Percentiles rank a stretch among this genome's conserved stretches.
phyloP scores from a whole-genome alignment of 2,329 filamentous ascomycete genomes.

The Penicillium brevicompactum region DNA sequence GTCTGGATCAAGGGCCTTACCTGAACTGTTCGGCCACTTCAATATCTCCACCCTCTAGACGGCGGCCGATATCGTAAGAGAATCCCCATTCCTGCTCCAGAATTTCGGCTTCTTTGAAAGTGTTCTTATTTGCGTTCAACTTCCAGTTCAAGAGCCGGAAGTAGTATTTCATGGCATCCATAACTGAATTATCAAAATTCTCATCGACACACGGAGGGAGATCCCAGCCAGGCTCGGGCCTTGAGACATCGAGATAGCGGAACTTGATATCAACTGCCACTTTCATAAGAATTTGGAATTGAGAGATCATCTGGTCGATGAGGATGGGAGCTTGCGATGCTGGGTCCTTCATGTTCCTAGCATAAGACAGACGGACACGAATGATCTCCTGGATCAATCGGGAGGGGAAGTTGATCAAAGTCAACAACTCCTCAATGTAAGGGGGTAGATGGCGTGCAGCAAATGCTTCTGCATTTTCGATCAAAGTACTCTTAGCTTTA shows the following conservation, averaged over 20 bases:
- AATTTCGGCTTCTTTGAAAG: constrained; percentile 97
- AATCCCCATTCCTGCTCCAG: constrained; percentile 98
- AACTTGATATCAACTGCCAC: constrained; percentile 91
- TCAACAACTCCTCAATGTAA: constrained; percentile 94
- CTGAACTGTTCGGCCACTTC: constrained; percentile 98
- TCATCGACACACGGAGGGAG: constrained; percentile 95
- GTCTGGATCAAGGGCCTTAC: constrained; percentile 31
- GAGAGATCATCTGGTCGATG: constrained; percentile 95
- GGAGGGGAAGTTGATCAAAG: constrained; percentile 94
- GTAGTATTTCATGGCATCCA: constrained; percentile 95
- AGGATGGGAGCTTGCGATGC: constrained; percentile 90
- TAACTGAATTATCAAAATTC: constrained; percentile 85
- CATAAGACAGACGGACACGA: constrained; percentile 84
- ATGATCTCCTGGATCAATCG: constrained; percentile 96
- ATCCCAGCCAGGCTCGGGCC: constrained; percentile 91
- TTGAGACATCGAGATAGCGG: constrained; percentile 79
- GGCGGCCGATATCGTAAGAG: constrained; percentile 86
- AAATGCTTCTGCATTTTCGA: constrained; percentile 81
- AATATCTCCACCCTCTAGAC: constrained; percentile 90
- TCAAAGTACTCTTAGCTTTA: constrained; percentile 91
- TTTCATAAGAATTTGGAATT: constrained; percentile 90
- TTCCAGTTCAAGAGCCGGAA: constrained; percentile 99
- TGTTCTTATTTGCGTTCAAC: constrained; percentile 95
- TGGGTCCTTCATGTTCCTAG: constrained; percentile 92
- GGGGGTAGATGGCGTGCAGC: constrained; percentile 87